Evolutionary conservation across 352 stramenopile genomes (phyloP).

Genomic region (Aphanomyces astaci): DNA sequence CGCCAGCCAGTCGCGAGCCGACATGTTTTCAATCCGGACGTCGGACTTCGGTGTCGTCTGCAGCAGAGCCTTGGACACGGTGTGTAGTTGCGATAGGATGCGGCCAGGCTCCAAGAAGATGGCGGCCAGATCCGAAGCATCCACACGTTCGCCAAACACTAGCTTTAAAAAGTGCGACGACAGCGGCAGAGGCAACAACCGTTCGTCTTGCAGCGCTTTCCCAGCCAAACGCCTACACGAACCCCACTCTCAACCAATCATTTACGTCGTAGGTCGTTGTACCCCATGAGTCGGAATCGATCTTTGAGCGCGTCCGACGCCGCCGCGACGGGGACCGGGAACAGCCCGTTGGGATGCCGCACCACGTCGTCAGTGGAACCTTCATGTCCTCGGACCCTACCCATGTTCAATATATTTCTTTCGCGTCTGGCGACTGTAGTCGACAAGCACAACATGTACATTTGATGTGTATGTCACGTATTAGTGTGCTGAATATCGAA

Average conservation of each 20-base stretch:
- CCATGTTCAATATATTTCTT: no score
- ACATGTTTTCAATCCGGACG: constrained; percentile 55
- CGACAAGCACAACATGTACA: no score
- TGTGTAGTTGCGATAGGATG: constrained; percentile 53
- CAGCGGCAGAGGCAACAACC: constrained; percentile 60
- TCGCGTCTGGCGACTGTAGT: no score
- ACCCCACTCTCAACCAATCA: no score
- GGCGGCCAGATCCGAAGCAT: constrained; percentile 36
- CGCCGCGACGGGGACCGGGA: constrained; percentile 48
- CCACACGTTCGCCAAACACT: constrained; percentile 54
- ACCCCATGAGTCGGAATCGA: constrained; percentile 72
- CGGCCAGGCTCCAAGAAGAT: constrained; percentile 62
- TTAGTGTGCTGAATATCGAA: no score
- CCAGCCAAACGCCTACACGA: constrained; percentile 51
- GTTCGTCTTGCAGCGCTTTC: constrained; percentile 77
- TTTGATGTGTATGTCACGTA: no score
- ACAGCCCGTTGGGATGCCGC: constrained; percentile 70
- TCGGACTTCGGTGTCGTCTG: constrained; percentile 24
- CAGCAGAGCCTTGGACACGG: constrained; percentile 35
- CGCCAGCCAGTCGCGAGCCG: constrained; percentile 46
- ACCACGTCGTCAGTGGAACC: constrained; percentile 34
- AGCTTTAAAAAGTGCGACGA: constrained; percentile 71
- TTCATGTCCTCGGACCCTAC: constrained; percentile 7
- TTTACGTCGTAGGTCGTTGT: background rate
- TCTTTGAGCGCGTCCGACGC: constrained; percentile 39